A percentile compares a stretch with the other conserved stretches of the same genome.
phyloP scores from a whole-genome alignment of 257 asterid genomes.

The Ajuga chamaepitys region DNA sequence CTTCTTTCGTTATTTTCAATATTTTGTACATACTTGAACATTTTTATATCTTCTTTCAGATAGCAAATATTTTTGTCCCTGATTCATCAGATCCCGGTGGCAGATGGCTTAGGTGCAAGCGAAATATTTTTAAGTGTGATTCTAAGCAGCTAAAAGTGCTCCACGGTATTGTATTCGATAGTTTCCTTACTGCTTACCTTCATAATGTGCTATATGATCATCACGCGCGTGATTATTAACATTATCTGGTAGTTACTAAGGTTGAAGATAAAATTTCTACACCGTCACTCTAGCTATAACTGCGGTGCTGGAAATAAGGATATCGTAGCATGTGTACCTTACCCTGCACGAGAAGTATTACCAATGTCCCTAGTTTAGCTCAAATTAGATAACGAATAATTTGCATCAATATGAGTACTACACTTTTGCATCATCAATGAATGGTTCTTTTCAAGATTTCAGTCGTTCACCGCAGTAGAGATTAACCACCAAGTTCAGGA shows the following conservation, averaged over 20 bases:
- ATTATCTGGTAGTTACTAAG: not conserved
- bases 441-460: not conserved
- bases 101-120: conserved; percentile 76
- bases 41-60: conserved; percentile 32
- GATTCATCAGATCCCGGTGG: conserved; percentile 45
- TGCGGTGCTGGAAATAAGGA: not conserved
- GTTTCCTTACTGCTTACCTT: not conserved
- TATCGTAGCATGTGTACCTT: not conserved
- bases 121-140: conserved; percentile 56
- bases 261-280: not conserved
- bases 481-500: too few species aligned
- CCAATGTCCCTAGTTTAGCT: too few species aligned
- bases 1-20: not conserved
- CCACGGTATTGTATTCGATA: conserved; percentile 44
- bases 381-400: too few species aligned
- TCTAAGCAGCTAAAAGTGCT: conserved; percentile 63
- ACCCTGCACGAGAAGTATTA: too few species aligned
- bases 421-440: not conserved
- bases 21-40: not conserved
- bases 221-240: not conserved
- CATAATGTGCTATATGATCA: not conserved
- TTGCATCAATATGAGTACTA: not conserved
- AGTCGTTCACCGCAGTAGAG: not conserved
- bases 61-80: conserved; percentile 66
- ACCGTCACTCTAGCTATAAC: not conserved